These are phyloP conservation scores for Penicillium sp. DNA, from an alignment of 2,329 filamentous ascomycete species.

Conservation along the genomic window DNA sequence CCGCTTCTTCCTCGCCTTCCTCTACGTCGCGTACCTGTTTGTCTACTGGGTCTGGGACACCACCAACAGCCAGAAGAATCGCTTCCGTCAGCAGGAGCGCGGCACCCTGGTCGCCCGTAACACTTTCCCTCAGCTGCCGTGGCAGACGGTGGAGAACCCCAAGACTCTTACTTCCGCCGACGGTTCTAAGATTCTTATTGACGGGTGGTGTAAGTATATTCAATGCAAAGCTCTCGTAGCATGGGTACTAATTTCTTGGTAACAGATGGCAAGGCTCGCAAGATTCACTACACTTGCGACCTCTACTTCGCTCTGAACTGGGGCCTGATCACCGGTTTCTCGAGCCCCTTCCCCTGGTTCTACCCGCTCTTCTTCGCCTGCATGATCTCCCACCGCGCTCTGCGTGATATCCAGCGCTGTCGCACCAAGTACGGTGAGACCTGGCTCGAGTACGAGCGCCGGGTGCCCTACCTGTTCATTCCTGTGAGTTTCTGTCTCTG, in stretches of 20 bases:
- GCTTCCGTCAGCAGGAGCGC: constrained; percentile 74
- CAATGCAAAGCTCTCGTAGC: neutral
- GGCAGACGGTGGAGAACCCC: constrained; percentile 76
- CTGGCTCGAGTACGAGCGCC: constrained; percentile 74
- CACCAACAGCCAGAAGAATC: constrained; percentile 88
- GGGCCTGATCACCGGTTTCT: constrained; percentile 77
- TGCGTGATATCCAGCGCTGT: constrained; percentile 70
- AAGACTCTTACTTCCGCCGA: constrained; percentile 67
- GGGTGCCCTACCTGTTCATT: constrained; percentile 80
- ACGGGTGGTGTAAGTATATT: constrained; percentile 68
- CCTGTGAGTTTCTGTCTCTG: constrained; percentile 47
- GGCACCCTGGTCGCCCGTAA: constrained; percentile 65
- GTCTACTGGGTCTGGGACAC: constrained; percentile 92
- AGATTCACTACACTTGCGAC: constrained; percentile 77
- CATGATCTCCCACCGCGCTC: constrained; percentile 76
- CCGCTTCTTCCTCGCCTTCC: constrained; percentile 56
- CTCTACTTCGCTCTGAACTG: constrained; percentile 70
- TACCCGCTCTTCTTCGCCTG: constrained; percentile 73
- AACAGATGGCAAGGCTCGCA: constrained; percentile 64
- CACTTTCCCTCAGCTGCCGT: constrained; percentile 86
- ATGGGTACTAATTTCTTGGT: constrained; percentile 13
- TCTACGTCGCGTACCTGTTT: constrained; percentile 70
- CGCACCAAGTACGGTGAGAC: constrained; percentile 73
- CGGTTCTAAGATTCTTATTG: constrained; percentile 71
- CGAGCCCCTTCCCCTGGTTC: constrained; percentile 82